Evolutionary conservation across 2,329 filamentous ascomycete genomes (phyloP).

Genomic region (Colletotrichum aenigma): DNA sequence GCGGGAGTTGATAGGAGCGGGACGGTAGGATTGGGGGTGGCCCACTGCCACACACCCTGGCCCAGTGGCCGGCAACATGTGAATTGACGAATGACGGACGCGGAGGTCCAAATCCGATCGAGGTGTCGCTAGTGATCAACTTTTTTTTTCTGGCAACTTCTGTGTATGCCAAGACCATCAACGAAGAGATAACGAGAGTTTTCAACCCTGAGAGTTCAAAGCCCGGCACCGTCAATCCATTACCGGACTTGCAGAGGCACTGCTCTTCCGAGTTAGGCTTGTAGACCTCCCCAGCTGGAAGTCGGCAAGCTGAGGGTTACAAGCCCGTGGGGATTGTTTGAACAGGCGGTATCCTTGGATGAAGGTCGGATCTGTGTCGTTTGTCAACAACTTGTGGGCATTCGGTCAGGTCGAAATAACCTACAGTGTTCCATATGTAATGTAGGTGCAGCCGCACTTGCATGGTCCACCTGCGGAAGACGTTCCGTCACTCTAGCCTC

Average conservation of each 20-base stretch:
- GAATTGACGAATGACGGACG: neutral
- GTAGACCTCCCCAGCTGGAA: neutral
- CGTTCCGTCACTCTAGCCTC: slow-evolving; percentile 2
- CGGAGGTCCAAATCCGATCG: neutral
- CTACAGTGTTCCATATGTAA: neutral
- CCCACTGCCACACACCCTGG: neutral
- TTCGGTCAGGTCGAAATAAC: slow-evolving; percentile 10
- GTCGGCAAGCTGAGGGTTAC: neutral
- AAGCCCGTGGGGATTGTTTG: neutral
- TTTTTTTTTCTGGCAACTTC: neutral
- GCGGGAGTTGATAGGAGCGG: neutral
- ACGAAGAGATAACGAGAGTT: neutral
- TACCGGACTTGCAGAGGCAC: neutral
- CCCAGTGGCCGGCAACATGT: neutral
- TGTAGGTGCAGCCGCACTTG: slow-evolving; percentile 3
- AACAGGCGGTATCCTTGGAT: neutral
- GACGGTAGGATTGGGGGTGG: neutral
- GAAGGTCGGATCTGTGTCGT: neutral
- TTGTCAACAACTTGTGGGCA: neutral
- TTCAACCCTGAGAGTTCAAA: neutral
- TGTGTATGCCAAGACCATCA: neutral
- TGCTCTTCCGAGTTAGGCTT: neutral
- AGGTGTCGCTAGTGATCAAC: neutral
- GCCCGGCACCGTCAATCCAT: neutral
- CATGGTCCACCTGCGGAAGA: slow-evolving; percentile 7